Conservation (phyloP, 202 grass and related monocot species). For the Dendrocalamus latiflorus region DNA sequence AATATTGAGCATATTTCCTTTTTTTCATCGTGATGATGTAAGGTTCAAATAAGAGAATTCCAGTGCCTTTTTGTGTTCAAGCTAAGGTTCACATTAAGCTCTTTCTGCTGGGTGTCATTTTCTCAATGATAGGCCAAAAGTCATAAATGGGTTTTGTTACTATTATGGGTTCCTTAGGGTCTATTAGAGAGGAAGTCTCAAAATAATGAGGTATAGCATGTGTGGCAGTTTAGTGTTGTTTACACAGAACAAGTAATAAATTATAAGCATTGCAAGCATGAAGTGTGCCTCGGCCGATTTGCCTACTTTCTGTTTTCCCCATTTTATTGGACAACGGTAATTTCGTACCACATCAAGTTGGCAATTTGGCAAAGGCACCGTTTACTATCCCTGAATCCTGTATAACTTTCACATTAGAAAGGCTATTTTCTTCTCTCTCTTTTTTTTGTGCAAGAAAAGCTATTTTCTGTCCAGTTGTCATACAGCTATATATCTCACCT, state of each 20-base stretch:
- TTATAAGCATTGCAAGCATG: background rate
- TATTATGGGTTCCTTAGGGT: background rate
- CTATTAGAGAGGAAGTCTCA: too few species aligned
- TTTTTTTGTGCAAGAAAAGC: too few species aligned
- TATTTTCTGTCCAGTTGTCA: background rate
- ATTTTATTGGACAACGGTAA: background rate
- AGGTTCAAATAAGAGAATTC: background rate
- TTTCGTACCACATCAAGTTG: background rate
- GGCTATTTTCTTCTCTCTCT: too few species aligned
- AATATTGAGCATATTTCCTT: background rate
- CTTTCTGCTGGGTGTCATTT: too few species aligned
- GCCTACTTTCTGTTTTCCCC: background rate
- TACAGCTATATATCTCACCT: background rate
- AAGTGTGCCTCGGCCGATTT: background rate
- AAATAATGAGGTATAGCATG: background rate
- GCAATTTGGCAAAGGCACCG: background rate
- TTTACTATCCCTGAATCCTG: background rate
- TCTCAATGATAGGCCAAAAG: too few species aligned
- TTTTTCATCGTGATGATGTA: background rate
- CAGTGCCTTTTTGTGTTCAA: background rate
- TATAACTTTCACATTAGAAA: background rate
- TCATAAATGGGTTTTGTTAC: background rate
- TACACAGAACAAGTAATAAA: background rate
- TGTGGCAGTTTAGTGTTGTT: background rate
- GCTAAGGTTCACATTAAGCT: too few species aligned